Conservation (phyloP, 257 asterid genomes). For the Solanum virginianum region DNA sequence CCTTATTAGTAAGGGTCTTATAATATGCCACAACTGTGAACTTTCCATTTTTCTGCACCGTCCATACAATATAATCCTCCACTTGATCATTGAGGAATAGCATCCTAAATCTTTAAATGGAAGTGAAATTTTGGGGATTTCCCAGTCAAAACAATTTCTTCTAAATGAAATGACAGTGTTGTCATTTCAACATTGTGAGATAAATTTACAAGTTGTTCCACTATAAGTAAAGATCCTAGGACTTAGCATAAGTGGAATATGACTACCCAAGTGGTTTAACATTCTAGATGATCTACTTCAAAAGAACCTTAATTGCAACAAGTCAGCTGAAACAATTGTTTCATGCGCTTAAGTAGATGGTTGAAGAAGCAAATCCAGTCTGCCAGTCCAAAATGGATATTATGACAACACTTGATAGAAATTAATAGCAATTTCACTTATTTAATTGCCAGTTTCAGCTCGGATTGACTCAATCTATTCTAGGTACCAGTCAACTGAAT, state of each 20-base stretch:
- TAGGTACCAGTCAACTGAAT: background rate
- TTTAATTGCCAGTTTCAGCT: background rate
- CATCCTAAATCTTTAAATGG: background rate
- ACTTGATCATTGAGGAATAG: background rate
- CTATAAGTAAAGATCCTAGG: background rate
- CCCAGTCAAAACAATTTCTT: background rate
- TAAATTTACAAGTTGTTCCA: background rate
- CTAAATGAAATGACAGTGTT: background rate
- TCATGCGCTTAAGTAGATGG: background rate
- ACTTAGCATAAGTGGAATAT: no score
- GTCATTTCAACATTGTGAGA: background rate
- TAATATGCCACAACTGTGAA: background rate
- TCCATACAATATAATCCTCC: background rate
- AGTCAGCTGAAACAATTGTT: background rate
- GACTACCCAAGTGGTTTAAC: no score
- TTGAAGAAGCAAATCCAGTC: background rate
- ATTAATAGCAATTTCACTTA: background rate
- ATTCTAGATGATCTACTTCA: background rate
- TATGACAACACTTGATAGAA: background rate
- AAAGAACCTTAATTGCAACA: background rate
- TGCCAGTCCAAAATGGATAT: background rate
- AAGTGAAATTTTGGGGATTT: background rate
- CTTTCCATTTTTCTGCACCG: background rate
- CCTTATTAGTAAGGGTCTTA: background rate
- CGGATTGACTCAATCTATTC: background rate